phyloP scores from a whole-genome alignment of 164 flowering plant genomes.

The Cinnamomum micranthum region DNA sequence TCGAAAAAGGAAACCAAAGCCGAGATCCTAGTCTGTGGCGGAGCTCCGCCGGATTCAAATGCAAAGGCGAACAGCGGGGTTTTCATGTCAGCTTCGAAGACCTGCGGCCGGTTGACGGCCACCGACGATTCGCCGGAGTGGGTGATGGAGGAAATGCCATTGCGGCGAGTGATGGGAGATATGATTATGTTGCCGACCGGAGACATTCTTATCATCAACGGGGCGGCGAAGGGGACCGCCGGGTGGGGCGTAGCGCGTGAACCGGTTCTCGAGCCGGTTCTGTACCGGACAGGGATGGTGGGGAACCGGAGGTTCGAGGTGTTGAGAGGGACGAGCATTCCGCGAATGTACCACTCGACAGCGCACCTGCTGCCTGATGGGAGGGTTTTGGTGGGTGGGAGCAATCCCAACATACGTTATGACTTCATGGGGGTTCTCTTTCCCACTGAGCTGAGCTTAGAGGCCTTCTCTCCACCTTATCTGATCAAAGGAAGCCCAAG shows the following conservation, averaged over 20 bases:
- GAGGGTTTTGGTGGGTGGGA: constrained; percentile 34
- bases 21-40: constrained; percentile 57
- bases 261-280: constrained; percentile 41
- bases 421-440: constrained; percentile 21
- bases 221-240: constrained; percentile 43
- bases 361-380: constrained; percentile 32
- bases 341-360: constrained; percentile 45
- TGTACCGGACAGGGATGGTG: constrained; percentile 23
- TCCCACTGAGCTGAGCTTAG: constrained; percentile 38
- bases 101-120: constrained; percentile 39
- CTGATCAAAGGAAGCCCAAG: constrained; percentile 2
- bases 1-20: constrained; percentile 8
- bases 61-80: constrained; percentile 13
- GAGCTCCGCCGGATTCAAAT: constrained; percentile 33
- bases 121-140: constrained; percentile 29
- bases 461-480: constrained; percentile 39
- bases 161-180: constrained; percentile 43
- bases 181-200: constrained; percentile 49
- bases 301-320: constrained; percentile 19
- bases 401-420: constrained; percentile 31
- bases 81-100: constrained; percentile 30
- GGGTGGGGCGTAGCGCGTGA: constrained; percentile 39
- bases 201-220: constrained; percentile 48
- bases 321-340: constrained; percentile 20
- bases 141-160: constrained; percentile 56